A percentile compares a stretch with the other conserved stretches of the same genome.
These are phyloP conservation scores for Epichloe coenophiala DNA, from an alignment of 2,329 filamentous ascomycete genomes.

Conservation along the genomic window DNA sequence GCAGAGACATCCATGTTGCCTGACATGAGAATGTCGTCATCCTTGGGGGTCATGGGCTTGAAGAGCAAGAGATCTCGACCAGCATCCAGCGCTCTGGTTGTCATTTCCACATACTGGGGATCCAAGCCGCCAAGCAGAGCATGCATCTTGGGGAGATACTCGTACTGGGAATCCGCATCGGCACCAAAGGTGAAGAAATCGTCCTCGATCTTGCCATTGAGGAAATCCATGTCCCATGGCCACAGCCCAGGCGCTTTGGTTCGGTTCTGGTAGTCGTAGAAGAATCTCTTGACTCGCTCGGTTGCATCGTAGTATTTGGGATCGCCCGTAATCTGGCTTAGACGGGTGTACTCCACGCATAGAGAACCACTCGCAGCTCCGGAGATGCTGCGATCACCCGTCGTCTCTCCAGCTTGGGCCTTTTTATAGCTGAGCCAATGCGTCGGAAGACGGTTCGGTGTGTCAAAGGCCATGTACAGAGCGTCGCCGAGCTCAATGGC, in stretches of 20 bases:
- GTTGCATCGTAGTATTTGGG: constrained; percentile 65
- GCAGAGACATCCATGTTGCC: constrained; percentile 24
- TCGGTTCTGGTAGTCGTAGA: constrained; percentile 49
- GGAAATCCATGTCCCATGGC: constrained; percentile 52
- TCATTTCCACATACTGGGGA: constrained; percentile 50
- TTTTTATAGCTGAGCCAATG: constrained; percentile 31
- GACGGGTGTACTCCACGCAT: constrained; percentile 59
- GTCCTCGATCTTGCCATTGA: constrained; percentile 31
- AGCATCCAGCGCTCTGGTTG: constrained; percentile 46
- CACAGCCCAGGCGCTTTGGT: constrained; percentile 61
- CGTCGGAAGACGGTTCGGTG: constrained; percentile 37
- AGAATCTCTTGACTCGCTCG: constrained; percentile 56
- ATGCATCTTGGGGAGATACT: constrained; percentile 47
- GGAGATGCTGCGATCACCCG: constrained; percentile 23
- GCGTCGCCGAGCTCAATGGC: constrained; percentile 39
- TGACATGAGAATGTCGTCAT: constrained; percentile 47
- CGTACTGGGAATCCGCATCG: constrained; percentile 38
- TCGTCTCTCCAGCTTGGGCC: constrained; percentile 25
- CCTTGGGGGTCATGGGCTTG: constrained; percentile 48
- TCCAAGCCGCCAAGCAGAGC: constrained; percentile 52
- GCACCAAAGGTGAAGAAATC: constrained; percentile 30
- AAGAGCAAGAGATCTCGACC: constrained; percentile 52
- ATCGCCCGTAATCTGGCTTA: constrained; percentile 60
- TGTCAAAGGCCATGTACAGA: constrained; percentile 40
- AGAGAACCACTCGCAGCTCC: constrained; percentile 47